phyloP scores from a whole-genome alignment of 768 basidiomycete species.

The Hydnum rufescens region DNA sequence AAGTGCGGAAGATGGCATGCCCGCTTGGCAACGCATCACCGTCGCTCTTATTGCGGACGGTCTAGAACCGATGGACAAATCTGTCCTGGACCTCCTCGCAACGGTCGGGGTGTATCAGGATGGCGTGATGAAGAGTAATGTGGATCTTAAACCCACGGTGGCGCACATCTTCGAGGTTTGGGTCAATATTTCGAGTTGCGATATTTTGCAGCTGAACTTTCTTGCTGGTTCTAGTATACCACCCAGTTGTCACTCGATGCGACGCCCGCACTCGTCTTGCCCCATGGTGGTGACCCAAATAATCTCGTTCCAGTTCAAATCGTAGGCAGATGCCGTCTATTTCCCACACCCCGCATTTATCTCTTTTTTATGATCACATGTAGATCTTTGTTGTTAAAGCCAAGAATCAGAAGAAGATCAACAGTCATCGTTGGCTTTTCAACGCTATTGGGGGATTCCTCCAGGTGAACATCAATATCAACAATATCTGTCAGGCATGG shows the following conservation, averaged over 20 bases:
- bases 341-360: no score
- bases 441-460: slow-evolving; percentile 76
- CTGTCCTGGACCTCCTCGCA: slow-evolving; percentile 63
- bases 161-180: slow-evolving; percentile 97
- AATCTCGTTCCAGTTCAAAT: slow-evolving; percentile 87
- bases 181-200: slow-evolving; percentile 16
- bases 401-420: slow-evolving; percentile 92
- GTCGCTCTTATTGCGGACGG: slow-evolving; percentile 75
- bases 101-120: slow-evolving; percentile 90
- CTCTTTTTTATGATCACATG: no score
- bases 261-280: slow-evolving; percentile 76
- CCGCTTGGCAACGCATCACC: slow-evolving; percentile 79
- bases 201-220: not conserved
- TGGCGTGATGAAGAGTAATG: slow-evolving; percentile 74
- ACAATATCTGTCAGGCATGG: not conserved
- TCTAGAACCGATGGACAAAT: slow-evolving; percentile 84
- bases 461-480: slow-evolving; percentile 25
- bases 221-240: slow-evolving; percentile 48
- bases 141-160: slow-evolving; percentile 63
- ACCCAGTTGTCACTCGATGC: slow-evolving; percentile 89
- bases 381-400: slow-evolving; percentile 81
- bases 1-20: slow-evolving; percentile 62
- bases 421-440: slow-evolving; percentile 90
- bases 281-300: slow-evolving; percentile 74
- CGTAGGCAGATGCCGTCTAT: no score